Evolutionary conservation across 129 eudicot genomes (phyloP), one percentile per base, ranked within the genome.

Genomic region (Solidago caesia): DNA sequence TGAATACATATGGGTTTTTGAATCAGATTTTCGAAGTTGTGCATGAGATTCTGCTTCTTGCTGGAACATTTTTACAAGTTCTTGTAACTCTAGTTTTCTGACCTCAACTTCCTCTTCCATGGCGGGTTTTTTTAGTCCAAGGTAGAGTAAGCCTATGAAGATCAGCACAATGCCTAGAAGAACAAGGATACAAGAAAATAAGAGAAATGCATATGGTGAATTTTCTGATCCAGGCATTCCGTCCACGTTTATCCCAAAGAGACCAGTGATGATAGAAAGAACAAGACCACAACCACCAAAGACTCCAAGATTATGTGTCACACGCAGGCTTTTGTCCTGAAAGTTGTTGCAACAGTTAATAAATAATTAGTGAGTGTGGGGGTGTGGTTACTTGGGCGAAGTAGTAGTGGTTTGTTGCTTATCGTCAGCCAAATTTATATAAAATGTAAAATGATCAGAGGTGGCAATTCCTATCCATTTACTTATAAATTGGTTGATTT

Each of bases 261-360:
- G 86, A 45, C 96, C 82, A 0, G 96, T 89, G 65, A 82, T 73
- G 26, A 86, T 70, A 11, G 90, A 80, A 68, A 86, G 85, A 42
- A 86, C 82, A 48, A 93, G 97, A 8, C 98, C 98, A 62, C 97
- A 85, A 26, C 98, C 98, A 42, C 98, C 98, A 78, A 93, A 90
- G 8, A 93, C 98, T 15, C 89, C 89, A 47, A 93, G 81, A 75
- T 93, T 90, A 47, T 93, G 98, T 2, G 98, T 86, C 58, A 93
- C 91, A 1, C 88, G 84, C n/a, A 92, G 80, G 75, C 96, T 92
- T 77, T 79, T 77, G 79, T 92, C 97, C 96, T 91, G 83, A 61
- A 75, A 74, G 45, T 70, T 29, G 43, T 70, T 68, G 49, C 56
- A 44, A 67, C 8, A 61, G 10, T 14, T 6, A 27, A 44, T 5